phyloP scores from a whole-genome alignment of 2,329 filamentous ascomycete genomes.

The Byssochlamys sp. region DNA sequence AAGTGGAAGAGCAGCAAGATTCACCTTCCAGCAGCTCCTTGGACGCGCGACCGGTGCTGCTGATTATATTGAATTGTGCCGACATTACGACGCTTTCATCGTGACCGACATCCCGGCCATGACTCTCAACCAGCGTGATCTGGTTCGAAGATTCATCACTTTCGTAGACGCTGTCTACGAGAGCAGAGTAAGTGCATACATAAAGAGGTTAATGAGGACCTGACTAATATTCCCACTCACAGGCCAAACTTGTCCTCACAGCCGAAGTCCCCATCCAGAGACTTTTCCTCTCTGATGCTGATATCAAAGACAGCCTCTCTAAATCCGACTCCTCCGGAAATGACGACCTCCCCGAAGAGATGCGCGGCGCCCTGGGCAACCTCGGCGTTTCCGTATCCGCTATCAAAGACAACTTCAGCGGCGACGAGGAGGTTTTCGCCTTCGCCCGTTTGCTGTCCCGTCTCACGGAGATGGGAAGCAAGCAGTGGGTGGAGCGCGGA shows the following conservation, averaged over 20 bases:
- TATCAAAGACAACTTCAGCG: constrained; percentile 82
- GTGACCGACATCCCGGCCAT: constrained; percentile 86
- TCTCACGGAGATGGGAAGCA: constrained; percentile 83
- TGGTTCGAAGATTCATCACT: constrained; percentile 88
- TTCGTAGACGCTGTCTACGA: constrained; percentile 97
- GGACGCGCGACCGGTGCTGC: constrained; percentile 80
- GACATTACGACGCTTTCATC: constrained; percentile 84
- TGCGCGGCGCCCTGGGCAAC: constrained; percentile 78
- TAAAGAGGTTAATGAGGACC: neutral
- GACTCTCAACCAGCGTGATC: constrained; percentile 74
- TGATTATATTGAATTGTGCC: constrained; percentile 85
- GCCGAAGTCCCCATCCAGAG: constrained; percentile 74
- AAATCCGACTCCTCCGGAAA: constrained; percentile 25
- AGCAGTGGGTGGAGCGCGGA: constrained; percentile 84
- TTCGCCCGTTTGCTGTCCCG: constrained; percentile 82
- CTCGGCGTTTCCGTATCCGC: constrained; percentile 73
- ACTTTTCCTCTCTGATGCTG: constrained; percentile 69
- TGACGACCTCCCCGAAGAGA: constrained; percentile 53
- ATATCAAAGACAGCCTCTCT: constrained; percentile 53
- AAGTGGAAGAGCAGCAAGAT: constrained; percentile 78
- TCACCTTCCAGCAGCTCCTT: constrained; percentile 87
- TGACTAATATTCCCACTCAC: constrained; percentile 26
- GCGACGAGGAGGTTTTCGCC: constrained; percentile 92
- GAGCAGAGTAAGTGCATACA: constrained; percentile 37
- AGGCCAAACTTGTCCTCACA: constrained; percentile 91